A percentile compares a stretch with the other conserved stretches of the same genome.
Conservation (phyloP, 441 rosid genomes). For the California macrophylla region DNA sequence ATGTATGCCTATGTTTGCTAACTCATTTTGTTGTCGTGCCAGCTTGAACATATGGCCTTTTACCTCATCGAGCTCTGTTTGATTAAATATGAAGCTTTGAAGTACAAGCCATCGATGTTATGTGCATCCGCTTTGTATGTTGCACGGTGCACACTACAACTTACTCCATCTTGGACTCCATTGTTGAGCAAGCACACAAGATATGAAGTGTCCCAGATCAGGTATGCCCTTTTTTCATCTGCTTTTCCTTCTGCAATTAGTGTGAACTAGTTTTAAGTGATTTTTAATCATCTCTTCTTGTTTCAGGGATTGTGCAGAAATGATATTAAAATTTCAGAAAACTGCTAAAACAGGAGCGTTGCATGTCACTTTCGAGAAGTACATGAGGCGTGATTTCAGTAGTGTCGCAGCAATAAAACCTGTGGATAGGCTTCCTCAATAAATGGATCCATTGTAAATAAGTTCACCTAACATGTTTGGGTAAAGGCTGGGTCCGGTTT, state of each 20-base stretch:
- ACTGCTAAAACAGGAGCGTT: slow-evolving; percentile 48
- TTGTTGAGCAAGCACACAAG: slow-evolving; percentile 53
- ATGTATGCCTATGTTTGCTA: background rate
- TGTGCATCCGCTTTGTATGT: slow-evolving; percentile 86
- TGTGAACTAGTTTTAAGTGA: background rate
- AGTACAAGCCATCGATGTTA: slow-evolving; percentile 66
- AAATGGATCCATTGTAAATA: slow-evolving; percentile 15
- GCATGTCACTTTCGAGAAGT: slow-evolving; percentile 71
- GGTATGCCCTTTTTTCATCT: slow-evolving; percentile 26
- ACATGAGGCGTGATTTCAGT: slow-evolving; percentile 36
- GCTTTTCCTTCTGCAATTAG: background rate
- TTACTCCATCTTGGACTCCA: slow-evolving; percentile 64
- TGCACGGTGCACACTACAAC: slow-evolving; percentile 60
- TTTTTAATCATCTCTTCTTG: slow-evolving; percentile 6
- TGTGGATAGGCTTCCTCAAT: slow-evolving; percentile 43
- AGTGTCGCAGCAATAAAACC: slow-evolving; percentile 57
- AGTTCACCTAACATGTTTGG: background rate
- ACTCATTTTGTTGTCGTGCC: slow-evolving; percentile 19
- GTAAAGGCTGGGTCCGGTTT: background rate
- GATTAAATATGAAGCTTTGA: slow-evolving; percentile 70
- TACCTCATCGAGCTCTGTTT: slow-evolving; percentile 74
- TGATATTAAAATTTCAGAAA: slow-evolving; percentile 62
- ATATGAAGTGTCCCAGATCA: slow-evolving; percentile 53
- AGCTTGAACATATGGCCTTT: slow-evolving; percentile 78
- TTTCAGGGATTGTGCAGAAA: slow-evolving; percentile 67